Conservation (phyloP, 2,329 filamentous ascomycete genomes). For the Camillea tinctor region DNA sequence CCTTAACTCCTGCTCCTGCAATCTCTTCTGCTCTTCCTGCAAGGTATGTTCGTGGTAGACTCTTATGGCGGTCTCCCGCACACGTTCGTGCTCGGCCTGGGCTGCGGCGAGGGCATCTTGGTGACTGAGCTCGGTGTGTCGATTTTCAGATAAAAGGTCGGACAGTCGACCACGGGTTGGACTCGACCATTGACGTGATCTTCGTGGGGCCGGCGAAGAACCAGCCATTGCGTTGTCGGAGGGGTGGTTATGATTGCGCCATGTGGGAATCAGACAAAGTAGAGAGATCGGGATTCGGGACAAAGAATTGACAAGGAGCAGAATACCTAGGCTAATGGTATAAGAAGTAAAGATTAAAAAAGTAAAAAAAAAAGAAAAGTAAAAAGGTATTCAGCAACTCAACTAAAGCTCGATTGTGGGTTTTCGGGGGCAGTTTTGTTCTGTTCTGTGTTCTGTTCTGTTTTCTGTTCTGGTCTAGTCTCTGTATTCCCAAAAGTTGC, state of each 20-base stretch:
- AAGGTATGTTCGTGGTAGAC: conserved; percentile 49
- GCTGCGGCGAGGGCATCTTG: conserved; percentile 65
- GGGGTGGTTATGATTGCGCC: conserved; percentile 18
- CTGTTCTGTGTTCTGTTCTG: too few species aligned
- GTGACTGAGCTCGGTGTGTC: conserved; percentile 62
- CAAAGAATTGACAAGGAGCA: not conserved
- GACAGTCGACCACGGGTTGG: conserved; percentile 50
- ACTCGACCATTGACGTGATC: conserved; percentile 39
- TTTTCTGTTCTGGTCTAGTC: too few species aligned
- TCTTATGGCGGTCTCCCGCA: conserved; percentile 52
- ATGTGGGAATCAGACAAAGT: conserved; percentile 3
- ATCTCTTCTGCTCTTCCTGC: conserved; percentile 37
- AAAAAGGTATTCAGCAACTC: not conserved
- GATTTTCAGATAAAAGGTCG: conserved; percentile 59
- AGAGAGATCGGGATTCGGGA: too few species aligned
- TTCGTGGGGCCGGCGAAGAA: conserved; percentile 40
- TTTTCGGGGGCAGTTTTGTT: too few species aligned
- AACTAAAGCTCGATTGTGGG: not conserved
- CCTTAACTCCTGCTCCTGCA: conserved; percentile 36
- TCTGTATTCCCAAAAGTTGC: not conserved
- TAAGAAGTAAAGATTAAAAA: too few species aligned
- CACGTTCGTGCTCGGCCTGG: conserved; percentile 63
- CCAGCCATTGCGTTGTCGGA: conserved; percentile 39
- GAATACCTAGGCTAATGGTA: not conserved
- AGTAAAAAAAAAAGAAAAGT: too few species aligned